Evolutionary conservation across 805 yeast species (phyloP), one percentile per base, ranked within the genome.

Genomic region (Sugiyamaella chiloensis): DNA sequence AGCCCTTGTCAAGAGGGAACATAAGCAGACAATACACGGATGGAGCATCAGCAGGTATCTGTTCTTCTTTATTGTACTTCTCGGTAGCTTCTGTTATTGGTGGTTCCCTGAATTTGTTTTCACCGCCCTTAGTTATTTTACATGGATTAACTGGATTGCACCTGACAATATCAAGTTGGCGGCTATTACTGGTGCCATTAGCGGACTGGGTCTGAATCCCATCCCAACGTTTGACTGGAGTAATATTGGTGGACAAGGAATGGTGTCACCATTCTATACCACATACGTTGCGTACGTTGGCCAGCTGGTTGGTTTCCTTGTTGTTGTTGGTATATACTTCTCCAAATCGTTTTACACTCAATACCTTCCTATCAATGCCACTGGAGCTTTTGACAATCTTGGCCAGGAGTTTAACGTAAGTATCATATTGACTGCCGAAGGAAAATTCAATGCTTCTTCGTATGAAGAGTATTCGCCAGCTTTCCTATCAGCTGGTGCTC

Each of bases 401-500:
- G 87, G 82, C 17, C 62, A 68, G 29, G 53, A 67, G 0, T 81
- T 71, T 60, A 66, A 74, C 24, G 77, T 81, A 40, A 70, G 70
- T 20, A 61, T 72, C 45, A 70, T 81, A 17, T 59, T 81, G 50
- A 69, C 67, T 3, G 65, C 62, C 36, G 29, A 26, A 8, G 36
- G 36, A 55, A 6, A 11, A 7, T 8, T 82, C 52, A 69, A 76
- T 57, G 63, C 65, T 42, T 63, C 62, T 6, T 76, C 68, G 4
- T 83, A 82, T 63, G 63, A 75, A 56, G 61, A 63, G 4, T 83
- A 83, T 65, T 81, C 87, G 1, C 85, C 87, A 5, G 87, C 88
- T 5, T 82, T 74, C 62, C 81, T 79, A 58, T 60, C 79, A 23
- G 86, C 87, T 4, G 86, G 55, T 21, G 39, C 32, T 31, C 42